phyloP scores from a whole-genome alignment of 2,329 filamentous ascomycete genomes.

The Ophiocordyceps unilateralis region DNA sequence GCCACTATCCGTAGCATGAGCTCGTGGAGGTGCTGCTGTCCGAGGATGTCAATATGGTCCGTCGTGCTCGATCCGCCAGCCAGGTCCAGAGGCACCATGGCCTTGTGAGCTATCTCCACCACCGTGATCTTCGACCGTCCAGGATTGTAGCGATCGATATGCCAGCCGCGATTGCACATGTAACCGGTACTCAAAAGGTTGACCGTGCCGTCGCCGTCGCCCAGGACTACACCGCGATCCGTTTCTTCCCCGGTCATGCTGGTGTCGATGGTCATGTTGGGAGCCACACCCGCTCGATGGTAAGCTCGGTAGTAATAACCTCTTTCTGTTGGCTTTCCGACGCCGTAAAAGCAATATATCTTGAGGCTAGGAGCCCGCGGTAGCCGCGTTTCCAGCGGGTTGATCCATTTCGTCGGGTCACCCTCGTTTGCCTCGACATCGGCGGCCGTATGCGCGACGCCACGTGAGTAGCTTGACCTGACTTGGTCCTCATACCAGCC shows the following conservation, averaged over 20 bases:
- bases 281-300: slow-evolving; percentile 42
- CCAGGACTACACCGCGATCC: slow-evolving; percentile 83
- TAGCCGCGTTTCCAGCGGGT: slow-evolving; percentile 76
- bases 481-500: slow-evolving; percentile 71
- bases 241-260: slow-evolving; percentile 39
- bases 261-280: slow-evolving; percentile 62
- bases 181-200: slow-evolving; percentile 80
- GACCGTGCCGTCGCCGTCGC: slow-evolving; percentile 91
- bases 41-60: slow-evolving; percentile 93
- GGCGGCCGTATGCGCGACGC: slow-evolving; percentile 60
- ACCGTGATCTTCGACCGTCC: slow-evolving; percentile 65
- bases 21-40: slow-evolving; percentile 77
- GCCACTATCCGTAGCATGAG: slow-evolving; percentile 73
- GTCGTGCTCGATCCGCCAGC: slow-evolving; percentile 54
- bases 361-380: slow-evolving; percentile 79
- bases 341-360: slow-evolving; percentile 93
- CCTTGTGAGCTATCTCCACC: slow-evolving; percentile 93
- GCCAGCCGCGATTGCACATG: slow-evolving; percentile 95
- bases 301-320: slow-evolving; percentile 75
- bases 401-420: slow-evolving; percentile 77
- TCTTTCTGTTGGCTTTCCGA: slow-evolving; percentile 85
- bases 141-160: slow-evolving; percentile 84
- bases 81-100: slow-evolving; percentile 70
- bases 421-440: slow-evolving; percentile 72
- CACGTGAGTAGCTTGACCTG: slow-evolving; percentile 64